Evolutionary conservation across 129 eudicot species (phyloP), one percentile per base, ranked within the genome.

Genomic region (Lonicera japonica): DNA sequence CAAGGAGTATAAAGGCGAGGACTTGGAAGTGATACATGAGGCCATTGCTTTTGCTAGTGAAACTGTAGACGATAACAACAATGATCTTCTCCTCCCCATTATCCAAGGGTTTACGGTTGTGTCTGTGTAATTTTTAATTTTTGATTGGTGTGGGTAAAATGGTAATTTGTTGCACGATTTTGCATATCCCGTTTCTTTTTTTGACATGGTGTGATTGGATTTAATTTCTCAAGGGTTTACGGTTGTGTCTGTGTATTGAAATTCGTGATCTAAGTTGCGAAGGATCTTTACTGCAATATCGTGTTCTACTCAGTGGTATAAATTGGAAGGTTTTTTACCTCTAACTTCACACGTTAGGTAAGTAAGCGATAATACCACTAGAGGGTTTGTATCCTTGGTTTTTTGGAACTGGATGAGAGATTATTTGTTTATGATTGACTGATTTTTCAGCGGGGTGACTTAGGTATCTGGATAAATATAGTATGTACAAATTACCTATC

Each of bases 31-130:
- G 68, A 76, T 90, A 69, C 76, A 61, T 0, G 97, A 89, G 66
- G 97, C 97, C 61, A 73, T 79, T 38, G 77, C 85, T 74, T 90
- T 90, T 77, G 97, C 92, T 5, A 80, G 92, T 57, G 82, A 81
- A 73, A 71, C 91, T 53, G 95, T 86, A 29, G 94, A 90, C 22
- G 82, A 29, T 24, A 60, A 83, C 61, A 82, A 70, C 72, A 90
- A 58, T 43, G 95, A 90, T 77, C 88, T 86, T 58, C 83, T 83
- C 66, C 97, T 90, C 61, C 94, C 97, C 16, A 95, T 95, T 86
- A 90, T 70, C 95, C 94, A 60, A 83, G 69, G 87, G 0, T 86
- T 55, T 87, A 87, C 39, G 98, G n/a, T n/a, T n/a, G n/a, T n/a
- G n/a, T n/a, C n/a, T n/a, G n/a, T n/a, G n/a, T n/a, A n/a, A n/a